These are phyloP conservation scores for Venturia effusa DNA, from an alignment of 2,329 filamentous ascomycete genomes.

Conservation along the genomic window DNA sequence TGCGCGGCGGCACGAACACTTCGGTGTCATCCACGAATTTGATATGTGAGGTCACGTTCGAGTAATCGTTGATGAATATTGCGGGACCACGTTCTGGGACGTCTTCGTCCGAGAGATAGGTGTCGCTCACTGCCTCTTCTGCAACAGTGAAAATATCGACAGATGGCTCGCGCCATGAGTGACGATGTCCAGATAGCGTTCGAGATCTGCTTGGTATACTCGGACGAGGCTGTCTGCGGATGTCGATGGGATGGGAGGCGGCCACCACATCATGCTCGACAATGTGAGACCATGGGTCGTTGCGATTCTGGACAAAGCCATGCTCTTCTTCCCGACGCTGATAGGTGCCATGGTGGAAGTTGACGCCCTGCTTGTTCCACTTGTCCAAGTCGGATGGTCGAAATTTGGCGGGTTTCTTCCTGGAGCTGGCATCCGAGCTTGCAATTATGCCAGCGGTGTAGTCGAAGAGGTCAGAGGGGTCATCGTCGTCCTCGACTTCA, in stretches of 20 bases:
- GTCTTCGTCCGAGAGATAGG: background rate
- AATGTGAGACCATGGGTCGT: slow-evolving; percentile 5
- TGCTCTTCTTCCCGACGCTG: slow-evolving; percentile 1
- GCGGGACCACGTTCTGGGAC: background rate
- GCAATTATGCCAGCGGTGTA: slow-evolving; percentile 8
- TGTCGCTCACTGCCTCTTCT: slow-evolving; percentile 7
- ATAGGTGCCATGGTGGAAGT: slow-evolving; percentile 4
- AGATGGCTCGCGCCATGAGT: slow-evolving; percentile 9
- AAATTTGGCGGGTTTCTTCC: slow-evolving; percentile 9
- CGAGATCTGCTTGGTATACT: background rate
- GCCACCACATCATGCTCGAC: background rate
- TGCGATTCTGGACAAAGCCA: slow-evolving; percentile 1
- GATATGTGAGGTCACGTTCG: background rate
- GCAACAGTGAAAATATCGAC: slow-evolving; percentile 4
- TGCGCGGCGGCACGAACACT: background rate
- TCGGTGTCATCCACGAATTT: background rate
- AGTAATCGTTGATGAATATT: background rate
- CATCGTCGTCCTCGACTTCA: slow-evolving; percentile 2
- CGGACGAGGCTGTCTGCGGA: background rate
- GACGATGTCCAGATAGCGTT: slow-evolving; percentile 8
- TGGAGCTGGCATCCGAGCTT: background rate
- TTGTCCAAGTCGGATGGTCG: background rate
- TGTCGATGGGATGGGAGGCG: background rate
- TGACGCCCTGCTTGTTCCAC: background rate
- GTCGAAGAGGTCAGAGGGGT: slow-evolving; percentile 4